Evolutionary conservation across 169 alveolate genomes (phyloP), one percentile per base, ranked within the genome.

Genomic region (Cryptosporidium andersoni): DNA sequence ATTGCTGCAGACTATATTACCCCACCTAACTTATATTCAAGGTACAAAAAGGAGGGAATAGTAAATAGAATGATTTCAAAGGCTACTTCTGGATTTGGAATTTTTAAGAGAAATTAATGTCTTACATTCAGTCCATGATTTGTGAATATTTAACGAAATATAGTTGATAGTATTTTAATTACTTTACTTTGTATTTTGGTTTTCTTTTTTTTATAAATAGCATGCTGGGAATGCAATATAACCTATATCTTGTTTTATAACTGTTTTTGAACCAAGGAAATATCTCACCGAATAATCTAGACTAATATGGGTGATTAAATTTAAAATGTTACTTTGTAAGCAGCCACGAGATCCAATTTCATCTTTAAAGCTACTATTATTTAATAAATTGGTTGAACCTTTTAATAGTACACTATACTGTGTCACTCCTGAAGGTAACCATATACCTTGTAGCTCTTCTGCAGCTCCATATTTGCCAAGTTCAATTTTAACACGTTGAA

Each of bases 221-320:
- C 85, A 74, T 37, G 74, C 74, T 58, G 85, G 85, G 45, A 74
- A 74, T 58, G 60, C n/a, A 3, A 74, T 63, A 25, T 58, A 74
- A 12, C 85, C 85, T 58, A 74, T 58, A 74, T 74, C 85, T 74
- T 74, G 85, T 45, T 74, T 49, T n/a, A 74, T 68, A 36, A 63
- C 43, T 34, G 66, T 55, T 56, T 43, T 74, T 60, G 67, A 56
- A n/a, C 85, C 85, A 14, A 74, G 67, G 45, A 74, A 74, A 48
- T 74, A 74, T 40, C 67, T 74, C 63, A 62, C 60, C 39, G 43
- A 58, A 74, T 58, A 74, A 43, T 74, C 85, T 45, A 74, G 36
- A 39, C 43, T 58, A 34, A 60, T 58, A 25, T 62, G 68, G 14
- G 60, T 68, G 16, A 49, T 58, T 14, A 74, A 74, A 37, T 55